Evolutionary conservation across 2,329 filamentous ascomycete species (phyloP).

Genomic region (Ophiognomonia clavigignenti-juglandacearum): DNA sequence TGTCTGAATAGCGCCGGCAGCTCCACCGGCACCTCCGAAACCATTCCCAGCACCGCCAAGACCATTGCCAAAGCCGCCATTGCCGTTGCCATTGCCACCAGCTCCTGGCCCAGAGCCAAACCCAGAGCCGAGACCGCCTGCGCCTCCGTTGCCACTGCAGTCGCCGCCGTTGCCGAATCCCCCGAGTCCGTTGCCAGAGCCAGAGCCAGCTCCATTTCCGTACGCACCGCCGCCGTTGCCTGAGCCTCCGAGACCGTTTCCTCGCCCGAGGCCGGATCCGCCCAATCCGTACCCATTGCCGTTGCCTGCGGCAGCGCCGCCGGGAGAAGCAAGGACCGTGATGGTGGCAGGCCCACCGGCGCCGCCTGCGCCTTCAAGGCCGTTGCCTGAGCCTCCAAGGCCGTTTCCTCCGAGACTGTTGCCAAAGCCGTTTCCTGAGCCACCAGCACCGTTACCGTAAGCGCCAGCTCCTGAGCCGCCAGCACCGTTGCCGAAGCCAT

Average conservation of each 20-base stretch:
- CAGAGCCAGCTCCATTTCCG: not conserved
- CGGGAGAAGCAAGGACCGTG: slow-evolving; percentile 10
- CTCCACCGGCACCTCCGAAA: slow-evolving; percentile 1
- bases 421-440: not conserved
- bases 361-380: slow-evolving; percentile 3
- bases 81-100: not conserved
- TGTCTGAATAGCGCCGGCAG: slow-evolving; percentile 10
- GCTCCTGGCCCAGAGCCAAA: not conserved
- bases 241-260: not conserved
- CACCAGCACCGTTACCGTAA: not conserved
- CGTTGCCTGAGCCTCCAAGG: slow-evolving; percentile 2
- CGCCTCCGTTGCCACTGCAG: slow-evolving; percentile 5
- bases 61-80: slow-evolving; percentile 1
- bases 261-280: not conserved
- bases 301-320: slow-evolving; percentile 6
- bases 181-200: slow-evolving; percentile 1
- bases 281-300: not conserved
- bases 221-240: slow-evolving; percentile 5
- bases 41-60: slow-evolving; percentile 10
- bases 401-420: not conserved
- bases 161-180: not conserved
- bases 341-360: slow-evolving; percentile 9
- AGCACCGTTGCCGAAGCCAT: not conserved
- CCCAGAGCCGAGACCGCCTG: not conserved
- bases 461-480: not conserved